phyloP scores from a whole-genome alignment of 2,329 filamentous ascomycete genomes.

The Aspergillus tanneri region DNA sequence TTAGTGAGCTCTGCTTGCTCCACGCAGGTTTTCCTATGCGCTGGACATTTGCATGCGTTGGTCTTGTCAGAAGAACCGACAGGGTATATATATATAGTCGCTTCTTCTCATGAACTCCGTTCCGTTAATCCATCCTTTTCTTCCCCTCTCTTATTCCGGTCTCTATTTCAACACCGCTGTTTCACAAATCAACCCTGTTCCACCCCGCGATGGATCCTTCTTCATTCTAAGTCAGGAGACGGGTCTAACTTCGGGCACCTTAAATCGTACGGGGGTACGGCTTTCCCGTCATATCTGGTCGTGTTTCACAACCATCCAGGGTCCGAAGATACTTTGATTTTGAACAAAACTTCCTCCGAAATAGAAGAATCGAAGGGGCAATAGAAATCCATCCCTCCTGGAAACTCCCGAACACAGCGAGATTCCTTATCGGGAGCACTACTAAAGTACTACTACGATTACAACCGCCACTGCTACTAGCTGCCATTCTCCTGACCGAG shows the following conservation, averaged over 20 bases:
- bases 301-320: conserved; percentile 13
- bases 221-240: conserved; percentile 14
- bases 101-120: too few relatives aligned
- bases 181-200: background rate
- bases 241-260: conserved; percentile 17
- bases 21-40: conserved; percentile 22
- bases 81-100: conserved; percentile 1
- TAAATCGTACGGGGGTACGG: conserved; percentile 16
- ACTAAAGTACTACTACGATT: background rate
- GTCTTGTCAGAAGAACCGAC: conserved; percentile 8
- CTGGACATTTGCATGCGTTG: conserved; percentile 26
- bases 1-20: conserved; percentile 13
- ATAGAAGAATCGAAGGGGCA: conserved; percentile 1
- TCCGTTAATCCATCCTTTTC: background rate
- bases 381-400: conserved; percentile 1
- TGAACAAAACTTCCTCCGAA: conserved; percentile 2
- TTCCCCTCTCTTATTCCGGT: conserved; percentile 1
- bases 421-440: background rate
- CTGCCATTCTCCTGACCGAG: background rate
- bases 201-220: conserved; percentile 10
- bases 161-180: background rate
- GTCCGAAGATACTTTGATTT: conserved; percentile 9
- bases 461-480: background rate
- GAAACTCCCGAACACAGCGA: background rate
- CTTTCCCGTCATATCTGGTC: conserved; percentile 14